phyloP scores from a whole-genome alignment of 805 yeast genomes.

The Spathaspora sp. region DNA sequence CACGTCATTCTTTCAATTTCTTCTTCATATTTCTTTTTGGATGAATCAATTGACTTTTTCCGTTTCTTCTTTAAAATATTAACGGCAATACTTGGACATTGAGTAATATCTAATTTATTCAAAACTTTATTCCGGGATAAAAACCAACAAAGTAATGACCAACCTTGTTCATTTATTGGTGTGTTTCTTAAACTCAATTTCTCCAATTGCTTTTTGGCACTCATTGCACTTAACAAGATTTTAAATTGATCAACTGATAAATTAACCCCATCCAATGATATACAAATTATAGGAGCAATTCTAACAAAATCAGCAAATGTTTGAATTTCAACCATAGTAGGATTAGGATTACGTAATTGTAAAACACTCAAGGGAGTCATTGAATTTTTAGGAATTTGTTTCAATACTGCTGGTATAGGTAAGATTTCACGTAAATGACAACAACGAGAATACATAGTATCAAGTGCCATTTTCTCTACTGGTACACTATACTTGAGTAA shows the following conservation, averaged over 20 bases:
- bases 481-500: slow-evolving; percentile 26
- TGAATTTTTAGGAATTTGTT: slow-evolving; percentile 68
- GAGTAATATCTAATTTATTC: slow-evolving; percentile 66
- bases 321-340: slow-evolving; percentile 82
- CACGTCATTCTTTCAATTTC: slow-evolving; percentile 40
- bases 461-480: slow-evolving; percentile 50
- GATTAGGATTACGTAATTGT: slow-evolving; percentile 80
- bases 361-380: slow-evolving; percentile 69
- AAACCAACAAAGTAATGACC: slow-evolving; percentile 79
- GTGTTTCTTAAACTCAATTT: slow-evolving; percentile 78
- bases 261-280: slow-evolving; percentile 76
- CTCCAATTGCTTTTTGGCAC: slow-evolving; percentile 61
- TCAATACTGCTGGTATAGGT: slow-evolving; percentile 84
- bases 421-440: slow-evolving; percentile 89
- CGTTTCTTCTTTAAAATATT: slow-evolving; percentile 40
- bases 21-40: slow-evolving; percentile 21
- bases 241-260: slow-evolving; percentile 74
- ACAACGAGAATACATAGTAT: slow-evolving; percentile 81
- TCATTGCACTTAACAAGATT: slow-evolving; percentile 66
- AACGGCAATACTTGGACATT: slow-evolving; percentile 49
- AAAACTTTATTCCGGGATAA: slow-evolving; percentile 58
- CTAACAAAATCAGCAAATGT: slow-evolving; percentile 86
- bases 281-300: slow-evolving; percentile 74
- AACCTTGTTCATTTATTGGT: slow-evolving; percentile 64
- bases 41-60: slow-evolving; percentile 14